These are phyloP conservation scores for Ehretia macrophylla DNA, from an alignment of 257 asterid species.

Conservation along the genomic window DNA sequence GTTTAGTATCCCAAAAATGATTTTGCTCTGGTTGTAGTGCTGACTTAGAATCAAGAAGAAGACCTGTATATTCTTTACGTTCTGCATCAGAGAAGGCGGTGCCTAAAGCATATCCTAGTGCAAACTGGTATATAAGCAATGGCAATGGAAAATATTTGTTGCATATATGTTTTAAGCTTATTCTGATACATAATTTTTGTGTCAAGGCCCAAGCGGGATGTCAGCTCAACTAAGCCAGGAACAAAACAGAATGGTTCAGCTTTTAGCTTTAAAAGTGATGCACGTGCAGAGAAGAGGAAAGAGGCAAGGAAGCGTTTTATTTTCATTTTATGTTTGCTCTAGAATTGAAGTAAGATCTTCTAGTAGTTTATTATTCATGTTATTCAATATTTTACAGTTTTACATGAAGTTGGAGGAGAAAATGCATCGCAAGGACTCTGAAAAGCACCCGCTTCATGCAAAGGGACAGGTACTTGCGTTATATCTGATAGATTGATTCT, in stretches of 20 bases:
- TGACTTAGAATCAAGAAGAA: conserved; percentile 29
- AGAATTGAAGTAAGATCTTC: background rate
- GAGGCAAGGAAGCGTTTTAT: conserved; percentile 41
- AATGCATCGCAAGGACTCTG: conserved; percentile 39
- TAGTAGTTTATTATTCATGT: background rate
- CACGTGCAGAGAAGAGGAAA: conserved; percentile 50
- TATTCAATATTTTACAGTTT: conserved; percentile 14
- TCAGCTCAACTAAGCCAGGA: conserved; percentile 22
- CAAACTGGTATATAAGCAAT: conserved; percentile 42
- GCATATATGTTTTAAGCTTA: background rate
- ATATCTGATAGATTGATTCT: background rate
- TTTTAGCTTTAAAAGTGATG: conserved; percentile 40
- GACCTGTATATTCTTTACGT: conserved; percentile 21
- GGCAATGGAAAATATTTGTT: background rate
- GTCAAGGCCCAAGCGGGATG: conserved; percentile 35
- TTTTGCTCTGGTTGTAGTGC: conserved; percentile 21
- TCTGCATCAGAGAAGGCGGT: conserved; percentile 30
- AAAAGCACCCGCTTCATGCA: conserved; percentile 35
- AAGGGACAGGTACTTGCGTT: conserved; percentile 40
- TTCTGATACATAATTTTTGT: conserved; percentile 9
- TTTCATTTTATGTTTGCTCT: background rate
- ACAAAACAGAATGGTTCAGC: conserved; percentile 35
- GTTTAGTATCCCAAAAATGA: background rate
- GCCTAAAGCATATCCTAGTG: conserved; percentile 24
- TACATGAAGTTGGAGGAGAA: conserved; percentile 36